Evolutionary conservation across 23 red algal genomes (phyloP).

Genomic region (Gracilariopsis chorda): DNA sequence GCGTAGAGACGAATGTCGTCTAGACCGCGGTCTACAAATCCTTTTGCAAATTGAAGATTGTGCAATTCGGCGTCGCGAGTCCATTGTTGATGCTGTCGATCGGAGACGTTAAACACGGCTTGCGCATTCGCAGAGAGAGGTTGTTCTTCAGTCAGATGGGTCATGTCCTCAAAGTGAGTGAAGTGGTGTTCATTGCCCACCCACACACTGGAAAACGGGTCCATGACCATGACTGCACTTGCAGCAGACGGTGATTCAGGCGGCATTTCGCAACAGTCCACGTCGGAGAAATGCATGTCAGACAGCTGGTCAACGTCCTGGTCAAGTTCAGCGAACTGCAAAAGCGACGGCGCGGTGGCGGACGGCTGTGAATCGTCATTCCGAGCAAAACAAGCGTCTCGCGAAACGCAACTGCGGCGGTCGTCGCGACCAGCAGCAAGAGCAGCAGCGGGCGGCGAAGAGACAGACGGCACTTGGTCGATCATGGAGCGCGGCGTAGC

Average conservation of each 20-base stretch:
- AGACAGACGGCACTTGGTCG: too few species aligned
- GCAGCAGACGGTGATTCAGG: not conserved
- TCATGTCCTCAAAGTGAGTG: not conserved
- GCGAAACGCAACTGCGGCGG: too few species aligned
- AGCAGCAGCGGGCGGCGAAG: not conserved
- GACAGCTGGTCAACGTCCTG: not conserved
- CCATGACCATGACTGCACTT: slow-evolving; percentile 13
- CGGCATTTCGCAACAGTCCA: not conserved
- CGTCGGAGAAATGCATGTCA: not conserved
- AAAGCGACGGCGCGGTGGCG: not conserved
- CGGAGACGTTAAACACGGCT: not conserved
- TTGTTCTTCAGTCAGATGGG: not conserved
- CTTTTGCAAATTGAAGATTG: slow-evolving; percentile 1
- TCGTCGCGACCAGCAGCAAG: too few species aligned
- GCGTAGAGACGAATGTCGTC: not conserved
- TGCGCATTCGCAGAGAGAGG: not conserved
- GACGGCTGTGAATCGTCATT: too few species aligned
- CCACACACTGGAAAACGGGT: not conserved
- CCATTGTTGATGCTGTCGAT: not conserved
- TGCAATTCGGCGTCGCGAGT: not conserved
- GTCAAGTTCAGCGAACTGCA: not conserved
- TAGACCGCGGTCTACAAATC: not conserved
- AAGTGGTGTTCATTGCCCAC: slow-evolving; percentile 37
- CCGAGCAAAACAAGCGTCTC: too few species aligned
- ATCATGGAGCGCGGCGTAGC: too few species aligned